Base-by-base conservation (phyloP, 805 yeast genomes). In the Isabelozyma gotoi region DNA sequence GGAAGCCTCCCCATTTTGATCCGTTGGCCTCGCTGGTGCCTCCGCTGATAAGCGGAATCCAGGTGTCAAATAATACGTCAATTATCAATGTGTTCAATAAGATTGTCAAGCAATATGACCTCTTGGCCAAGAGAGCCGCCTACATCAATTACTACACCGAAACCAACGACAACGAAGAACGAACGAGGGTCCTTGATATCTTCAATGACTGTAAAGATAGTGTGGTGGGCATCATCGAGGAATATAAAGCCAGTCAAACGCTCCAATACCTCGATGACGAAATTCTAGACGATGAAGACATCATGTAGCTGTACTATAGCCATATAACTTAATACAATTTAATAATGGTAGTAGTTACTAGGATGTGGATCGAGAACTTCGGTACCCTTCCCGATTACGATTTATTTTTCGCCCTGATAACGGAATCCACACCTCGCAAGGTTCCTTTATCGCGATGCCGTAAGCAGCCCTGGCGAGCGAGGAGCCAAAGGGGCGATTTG, bases 31-130 rank as follows among this genome's bases (percentile, higher is more conserved):
- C 31, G 49, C 33, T 17, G 7, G 12, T 36, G n/a, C n/a, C 36
- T 29, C 38, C 29, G 20, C 46, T 50, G 2, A 49, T 88, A 3
- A 84, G 83, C 51, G 98, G 98, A 1, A 71, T 90, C 49, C 88
- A 85, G 82, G 69, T 94, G 18, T 78, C 95, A 4, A 94, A 94
- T 62, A 81, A 87, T 41, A 84, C 97, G 0, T 80, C 90, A 1
- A 80, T 92, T 8, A 75, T 82, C 2, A 75, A 81, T 11, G 68
- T 89, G 14, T 74, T 94, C 45, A 74, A 77, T 24, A 81, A 83
- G 48, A 81, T 86, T 0, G 73, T 90, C 24, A 76, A 73, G 39
- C 92, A 90, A 53, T 94, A 84, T 62, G 97, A 92, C 53, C 77
- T 82, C 38, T 76, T 94, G 42, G 86, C 86, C 55, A 79, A 80